Base-by-base conservation (phyloP, 176 grass and related monocot species). In the Musa acuminata region DNA sequence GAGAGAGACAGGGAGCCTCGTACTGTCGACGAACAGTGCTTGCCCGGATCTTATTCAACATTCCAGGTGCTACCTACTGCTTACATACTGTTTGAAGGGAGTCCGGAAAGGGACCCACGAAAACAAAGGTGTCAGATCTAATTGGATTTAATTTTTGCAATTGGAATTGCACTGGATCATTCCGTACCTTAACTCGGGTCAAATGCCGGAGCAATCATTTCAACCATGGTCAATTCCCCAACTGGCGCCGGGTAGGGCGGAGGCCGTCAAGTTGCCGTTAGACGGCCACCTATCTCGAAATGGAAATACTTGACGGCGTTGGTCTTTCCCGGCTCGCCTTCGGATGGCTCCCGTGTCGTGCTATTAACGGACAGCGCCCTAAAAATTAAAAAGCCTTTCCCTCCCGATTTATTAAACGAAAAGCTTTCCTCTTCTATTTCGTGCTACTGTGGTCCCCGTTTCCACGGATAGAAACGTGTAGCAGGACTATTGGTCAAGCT, bases 361-460 rank as follows among this genome's bases (percentile, higher is more conserved):
- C 58, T 78, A 69, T 78, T 66, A 78, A 78, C 52, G 64, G 64
- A 66, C 76, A 78, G 64, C 43, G 8, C 9, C 43, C 59, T 10
- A 8, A 51, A 64, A 50, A 63, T 26, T 57, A 55, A 17, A 60
- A 73, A 55, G 9, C 67, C 43, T 69, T 51, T 69, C 50, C 29
- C 67, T 29, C 35, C 67, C 8, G 22, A 43, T 69, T 50, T n/a
- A 19, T 35, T 35, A 35, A 35, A 35, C 29, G 29, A 35, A 35
- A 35, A 35, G 29, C 29, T 35, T 35, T 35, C 29, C 2, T 35
- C 67, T 23, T 49, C 50, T 20, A 50, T 51, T 49, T 69, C 11
- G 17, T 9, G 35, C 29, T 48, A 13, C 2, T 1, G 43, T 69
- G 67, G 67, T 69, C 67, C 67, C 43, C 67, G 29, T 43, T 8